phyloP scores from a whole-genome alignment of 2,329 filamentous ascomycete genomes.

The Penicillium sp. region DNA sequence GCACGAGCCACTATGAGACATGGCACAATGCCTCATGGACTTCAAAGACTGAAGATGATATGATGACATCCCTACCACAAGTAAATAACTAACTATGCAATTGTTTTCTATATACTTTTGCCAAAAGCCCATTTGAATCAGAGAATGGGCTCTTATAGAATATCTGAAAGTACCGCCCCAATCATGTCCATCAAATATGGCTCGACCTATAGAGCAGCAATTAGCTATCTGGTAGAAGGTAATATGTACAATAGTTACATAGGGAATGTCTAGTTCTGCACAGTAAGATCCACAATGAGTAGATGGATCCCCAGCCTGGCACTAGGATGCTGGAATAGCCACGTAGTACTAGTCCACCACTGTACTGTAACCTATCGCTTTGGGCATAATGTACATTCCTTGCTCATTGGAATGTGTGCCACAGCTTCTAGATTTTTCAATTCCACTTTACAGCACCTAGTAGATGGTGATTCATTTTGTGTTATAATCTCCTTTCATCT shows the following conservation, averaged over 20 bases:
- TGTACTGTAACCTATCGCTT: neutral
- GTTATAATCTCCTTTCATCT: neutral
- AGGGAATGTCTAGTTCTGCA: neutral
- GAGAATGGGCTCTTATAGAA: too few species aligned
- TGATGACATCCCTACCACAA: too few species aligned
- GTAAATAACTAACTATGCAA: too few species aligned
- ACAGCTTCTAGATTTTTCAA: neutral
- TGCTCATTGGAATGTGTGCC: neutral
- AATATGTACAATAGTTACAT: too few species aligned
- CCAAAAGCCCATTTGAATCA: too few species aligned
- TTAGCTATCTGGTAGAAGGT: neutral
- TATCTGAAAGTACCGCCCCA: too few species aligned
- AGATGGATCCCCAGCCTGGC: neutral
- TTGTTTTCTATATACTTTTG: too few species aligned
- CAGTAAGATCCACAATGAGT: neutral
- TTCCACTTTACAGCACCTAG: too few species aligned
- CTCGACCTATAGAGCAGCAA: neutral
- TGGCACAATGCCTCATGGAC: too few species aligned
- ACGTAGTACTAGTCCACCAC: neutral
- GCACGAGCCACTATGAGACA: neutral
- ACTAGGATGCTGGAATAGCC: neutral
- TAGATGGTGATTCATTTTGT: neutral
- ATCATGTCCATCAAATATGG: too few species aligned
- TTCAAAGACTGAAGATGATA: too few species aligned
- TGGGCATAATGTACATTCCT: neutral